Evolutionary conservation across 192 early-diverging fungal species (phyloP).

Genomic region (Chytriomyces hyalinus): DNA sequence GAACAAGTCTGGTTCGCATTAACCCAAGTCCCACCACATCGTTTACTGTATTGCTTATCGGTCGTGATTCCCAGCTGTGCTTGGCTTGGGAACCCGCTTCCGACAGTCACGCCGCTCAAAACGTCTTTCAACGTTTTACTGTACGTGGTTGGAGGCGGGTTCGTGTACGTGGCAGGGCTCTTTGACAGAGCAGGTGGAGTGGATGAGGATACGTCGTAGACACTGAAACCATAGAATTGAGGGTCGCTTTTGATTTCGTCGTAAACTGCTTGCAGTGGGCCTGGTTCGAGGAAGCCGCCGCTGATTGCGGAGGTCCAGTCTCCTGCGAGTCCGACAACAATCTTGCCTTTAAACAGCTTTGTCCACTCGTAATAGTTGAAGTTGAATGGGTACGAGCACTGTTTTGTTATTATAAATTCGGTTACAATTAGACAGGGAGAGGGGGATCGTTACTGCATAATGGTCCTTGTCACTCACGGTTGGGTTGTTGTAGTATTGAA

Average conservation of each 20-base stretch:
- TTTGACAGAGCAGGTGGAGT: slow-evolving; percentile 1
- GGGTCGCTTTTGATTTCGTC: slow-evolving; percentile 16
- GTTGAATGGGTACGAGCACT: slow-evolving; percentile 23
- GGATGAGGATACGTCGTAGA: slow-evolving; percentile 31
- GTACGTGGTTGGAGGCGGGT: slow-evolving; percentile 5
- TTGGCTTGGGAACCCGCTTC: slow-evolving; percentile 13
- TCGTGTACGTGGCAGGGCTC: neutral
- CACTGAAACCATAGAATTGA: slow-evolving; percentile 17
- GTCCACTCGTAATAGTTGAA: slow-evolving; percentile 28
- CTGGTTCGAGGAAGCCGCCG: slow-evolving; percentile 23
- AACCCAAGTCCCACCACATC: slow-evolving; percentile 29
- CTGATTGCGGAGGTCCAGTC: slow-evolving; percentile 32
- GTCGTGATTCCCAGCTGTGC: neutral
- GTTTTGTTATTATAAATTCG: too few relatives aligned
- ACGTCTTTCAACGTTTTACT: slow-evolving; percentile 4
- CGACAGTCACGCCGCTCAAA: slow-evolving; percentile 9
- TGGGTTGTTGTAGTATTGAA: slow-evolving; percentile 22
- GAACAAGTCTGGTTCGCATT: slow-evolving; percentile 1
- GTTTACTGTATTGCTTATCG: neutral
- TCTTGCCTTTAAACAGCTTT: neutral
- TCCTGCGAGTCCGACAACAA: slow-evolving; percentile 23
- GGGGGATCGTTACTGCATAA: too few relatives aligned
- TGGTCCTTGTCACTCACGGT: neutral
- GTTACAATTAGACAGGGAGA: too few relatives aligned
- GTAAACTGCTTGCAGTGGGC: slow-evolving; percentile 27